phyloP scores from a whole-genome alignment of 2,329 filamentous ascomycete genomes.

The Pyricularia sp. region DNA sequence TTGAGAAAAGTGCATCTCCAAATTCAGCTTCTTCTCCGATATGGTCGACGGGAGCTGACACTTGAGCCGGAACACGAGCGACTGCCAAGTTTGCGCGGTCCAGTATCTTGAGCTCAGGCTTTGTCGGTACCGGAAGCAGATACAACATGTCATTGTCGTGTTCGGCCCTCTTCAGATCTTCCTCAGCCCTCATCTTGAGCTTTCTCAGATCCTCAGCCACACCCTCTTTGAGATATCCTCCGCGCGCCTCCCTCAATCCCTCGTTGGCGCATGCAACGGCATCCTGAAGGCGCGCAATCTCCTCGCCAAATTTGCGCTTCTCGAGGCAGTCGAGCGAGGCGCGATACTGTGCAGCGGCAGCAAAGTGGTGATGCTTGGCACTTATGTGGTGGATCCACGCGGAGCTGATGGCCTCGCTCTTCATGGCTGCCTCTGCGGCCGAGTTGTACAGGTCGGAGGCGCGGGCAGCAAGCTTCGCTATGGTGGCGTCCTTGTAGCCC shows the following conservation, averaged over 20 bases:
- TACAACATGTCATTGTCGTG: constrained; percentile 97
- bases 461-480: constrained; percentile 80
- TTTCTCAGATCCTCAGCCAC: constrained; percentile 77
- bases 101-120: constrained; percentile 76
- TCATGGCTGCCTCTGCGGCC: constrained; percentile 76
- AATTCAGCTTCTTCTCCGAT: constrained; percentile 74
- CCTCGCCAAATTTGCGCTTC: constrained; percentile 90
- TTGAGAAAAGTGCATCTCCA: constrained; percentile 77
- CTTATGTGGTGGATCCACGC: constrained; percentile 98
- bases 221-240: constrained; percentile 58
- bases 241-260: constrained; percentile 70
- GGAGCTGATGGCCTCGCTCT: constrained; percentile 80
- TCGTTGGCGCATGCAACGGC: constrained; percentile 76
- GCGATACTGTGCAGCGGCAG: constrained; percentile 86
- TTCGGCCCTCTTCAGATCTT: constrained; percentile 85
- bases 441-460: constrained; percentile 86
- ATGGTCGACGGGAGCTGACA: constrained; percentile 69
- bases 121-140: constrained; percentile 73
- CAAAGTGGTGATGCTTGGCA: constrained; percentile 95
- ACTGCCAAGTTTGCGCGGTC: constrained; percentile 86
- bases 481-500: constrained; percentile 81
- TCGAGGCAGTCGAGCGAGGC: constrained; percentile 87
- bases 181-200: constrained; percentile 71
- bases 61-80: constrained; percentile 68
- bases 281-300: constrained; percentile 78